Evolutionary conservation across 225 moss, liverwort and hornwort species (phyloP), one percentile per base, ranked within the genome.

Genomic region (Thuidium tamariscinum): DNA sequence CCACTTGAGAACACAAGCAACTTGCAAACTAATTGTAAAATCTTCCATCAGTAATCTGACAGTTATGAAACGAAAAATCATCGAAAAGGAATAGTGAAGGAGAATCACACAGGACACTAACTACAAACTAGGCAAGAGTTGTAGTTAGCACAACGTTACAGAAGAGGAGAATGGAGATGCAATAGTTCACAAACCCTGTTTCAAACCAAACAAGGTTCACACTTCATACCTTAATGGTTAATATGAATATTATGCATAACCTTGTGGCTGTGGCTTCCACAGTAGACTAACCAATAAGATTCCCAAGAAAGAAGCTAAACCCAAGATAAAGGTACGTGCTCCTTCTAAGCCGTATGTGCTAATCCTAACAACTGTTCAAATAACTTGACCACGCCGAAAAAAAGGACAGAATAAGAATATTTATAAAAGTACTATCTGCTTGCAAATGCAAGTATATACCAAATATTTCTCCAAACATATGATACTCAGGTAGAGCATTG

Each of bases 251-350:
- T 23, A 46, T 36, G 86, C 18, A 51, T 39, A 68, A 77, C 81
- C 54, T 39, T 49, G 82, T 85, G 81, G 46, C 86, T 48, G 54
- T 55, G 82, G 7, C 67, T 84, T 85, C 64, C 29, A 61, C 84
- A 88, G 87, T 44, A 83, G 82, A 85, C 60, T 84, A 59, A 81
- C 86, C 42, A 63, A 88, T 54, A 73, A 82, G 82, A 84, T 69
- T 85, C 72, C 62, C 74, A 90, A 52, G 44, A 63, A 82, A 84
- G 68, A 82, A 49, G 74, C 66, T 37, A 85, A 73, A 87, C 54
- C 65, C 68, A 79, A 86, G 78, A 56, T 59, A 46, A 61, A 87
- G 89, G 85, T 80, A 70, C 46, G 27, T 68, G 70, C 69, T 69
- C 64, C 59, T 65, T 82, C 61, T 37, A 42, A 74, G 34, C 61